Evolutionary conservation across 768 basidiomycete genomes (phyloP), one percentile per base, ranked within the genome.

Genomic region (Tephrocybe sp.): DNA sequence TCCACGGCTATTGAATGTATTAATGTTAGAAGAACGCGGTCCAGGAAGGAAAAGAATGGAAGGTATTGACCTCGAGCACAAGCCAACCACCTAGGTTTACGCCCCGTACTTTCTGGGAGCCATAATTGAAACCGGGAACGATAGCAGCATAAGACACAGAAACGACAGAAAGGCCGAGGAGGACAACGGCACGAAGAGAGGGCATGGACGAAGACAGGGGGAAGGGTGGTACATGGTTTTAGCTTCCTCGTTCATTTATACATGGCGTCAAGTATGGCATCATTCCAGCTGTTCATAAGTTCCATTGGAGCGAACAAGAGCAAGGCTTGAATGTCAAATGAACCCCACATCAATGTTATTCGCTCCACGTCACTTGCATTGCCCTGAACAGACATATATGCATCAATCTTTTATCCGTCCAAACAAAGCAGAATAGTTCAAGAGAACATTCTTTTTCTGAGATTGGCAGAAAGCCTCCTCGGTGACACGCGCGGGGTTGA

Each of bases 1-100:
- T 86, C 86, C 86, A 90, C 6, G 88, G 86, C 84, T 81, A 53
- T 41, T 23, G 23, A 52, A 45, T 42, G 17, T 36, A n/a, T 43
- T 33, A 37, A 54, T 65, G 55, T 11, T 24, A 48, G 28, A 17
- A 45, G 21, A 21, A 21, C 43, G 30, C n/a, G n/a, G n/a, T n/a
- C n/a, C n/a, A n/a, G n/a, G n/a, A n/a, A n/a, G n/a, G 7, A 38
- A 26, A 30, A 47, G 39, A 6, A 51, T 25, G 45, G 46, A 42
- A 14, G 28, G 14, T 17, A 58, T 60, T 28, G 51, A 79, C 75
- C 66, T 77, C 76, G 21, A 74, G 69, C 20, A 78, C 74, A 23
- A 79, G 69, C 79, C 71, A 77, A 48, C 77, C 78, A 25, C 90
- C 91, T 23, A 93, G 78, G 69, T 88, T 93, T 57, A 93, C 91